Percentiles rank a stretch among this genome's conserved stretches.
These are phyloP conservation scores for Pleurozium schreberi DNA, from an alignment of 225 moss, liverwort and hornwort genomes.

Conservation along the genomic window DNA sequence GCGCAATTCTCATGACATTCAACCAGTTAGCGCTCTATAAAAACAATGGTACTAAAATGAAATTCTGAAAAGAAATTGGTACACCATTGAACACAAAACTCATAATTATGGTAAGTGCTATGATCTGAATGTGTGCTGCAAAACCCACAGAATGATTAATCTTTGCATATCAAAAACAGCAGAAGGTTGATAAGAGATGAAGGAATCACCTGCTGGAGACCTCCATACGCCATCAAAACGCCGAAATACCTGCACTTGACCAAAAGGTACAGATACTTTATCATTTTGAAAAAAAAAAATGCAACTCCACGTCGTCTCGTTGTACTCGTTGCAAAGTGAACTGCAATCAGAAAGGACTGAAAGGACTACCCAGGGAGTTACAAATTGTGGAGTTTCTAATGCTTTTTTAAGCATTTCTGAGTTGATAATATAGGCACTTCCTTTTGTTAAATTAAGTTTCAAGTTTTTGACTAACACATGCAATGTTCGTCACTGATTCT, in stretches of 20 bases:
- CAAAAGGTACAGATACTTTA: background rate
- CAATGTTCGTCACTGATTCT: background rate
- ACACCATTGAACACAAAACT: background rate
- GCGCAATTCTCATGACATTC: background rate
- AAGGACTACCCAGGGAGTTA: background rate
- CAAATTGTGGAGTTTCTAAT: background rate
- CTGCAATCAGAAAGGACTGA: background rate
- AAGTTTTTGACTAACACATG: background rate
- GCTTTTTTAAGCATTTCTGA: background rate
- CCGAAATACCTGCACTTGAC: slow-evolving; percentile 64
- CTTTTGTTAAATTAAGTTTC: background rate
- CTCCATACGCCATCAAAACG: slow-evolving; percentile 69
- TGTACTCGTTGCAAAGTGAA: background rate
- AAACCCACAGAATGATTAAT: background rate
- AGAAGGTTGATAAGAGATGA: background rate
- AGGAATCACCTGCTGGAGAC: slow-evolving; percentile 59
- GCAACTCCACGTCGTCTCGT: background rate
- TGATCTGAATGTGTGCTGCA: background rate
- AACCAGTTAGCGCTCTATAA: background rate
- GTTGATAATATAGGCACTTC: background rate
- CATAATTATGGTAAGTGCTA: too few relatives aligned
- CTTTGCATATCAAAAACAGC: background rate
- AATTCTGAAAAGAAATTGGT: background rate
- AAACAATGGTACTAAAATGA: background rate
- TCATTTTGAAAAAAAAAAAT: background rate